These are phyloP conservation scores for Veloboletus limbatus DNA, from an alignment of 1,284 basidiomycete genomes.

Conservation along the genomic window DNA sequence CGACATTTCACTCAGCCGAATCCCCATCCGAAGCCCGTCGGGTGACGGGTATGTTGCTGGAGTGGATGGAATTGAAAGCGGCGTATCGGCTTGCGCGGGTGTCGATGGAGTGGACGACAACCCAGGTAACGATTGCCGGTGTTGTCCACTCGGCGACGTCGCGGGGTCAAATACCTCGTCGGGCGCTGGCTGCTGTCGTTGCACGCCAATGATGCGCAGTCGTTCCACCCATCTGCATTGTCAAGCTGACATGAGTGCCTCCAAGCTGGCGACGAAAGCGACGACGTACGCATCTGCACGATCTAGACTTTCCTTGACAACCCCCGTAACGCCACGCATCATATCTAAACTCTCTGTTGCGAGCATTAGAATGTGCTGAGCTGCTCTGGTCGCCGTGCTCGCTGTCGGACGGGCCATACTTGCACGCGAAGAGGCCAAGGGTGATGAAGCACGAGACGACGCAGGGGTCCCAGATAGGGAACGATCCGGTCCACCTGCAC, in stretches of 20 bases:
- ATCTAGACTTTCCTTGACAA: conserved; percentile 86
- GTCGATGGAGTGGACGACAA: conserved; percentile 33
- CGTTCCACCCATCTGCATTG: conserved; percentile 71
- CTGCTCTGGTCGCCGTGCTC: conserved; percentile 63
- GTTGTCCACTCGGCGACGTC: conserved; percentile 5
- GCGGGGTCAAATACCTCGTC: conserved; percentile 17
- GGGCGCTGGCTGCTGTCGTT: conserved; percentile 41
- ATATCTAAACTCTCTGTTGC: conserved; percentile 91
- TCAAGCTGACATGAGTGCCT: conserved; percentile 3
- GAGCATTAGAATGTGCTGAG: conserved; percentile 78
- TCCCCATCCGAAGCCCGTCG: conserved; percentile 24
- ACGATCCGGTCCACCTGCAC: conserved; percentile 32
- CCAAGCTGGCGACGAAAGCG: not conserved
- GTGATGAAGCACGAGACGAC: conserved; percentile 32
- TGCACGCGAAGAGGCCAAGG: conserved; percentile 26
- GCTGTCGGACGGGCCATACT: conserved; percentile 42
- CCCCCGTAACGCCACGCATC: conserved; percentile 81
- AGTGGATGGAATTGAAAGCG: conserved; percentile 29
- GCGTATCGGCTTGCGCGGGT: conserved; percentile 27
- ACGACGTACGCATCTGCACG: conserved; percentile 78
- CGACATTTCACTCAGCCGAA: conserved; percentile 29
- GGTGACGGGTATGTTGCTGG: conserved; percentile 26
- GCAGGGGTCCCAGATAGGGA: conserved; percentile 29
- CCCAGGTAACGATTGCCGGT: conserved; percentile 25
- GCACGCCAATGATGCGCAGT: conserved; percentile 69